These are phyloP conservation scores for Pichia cabralensis DNA, from an alignment of 805 yeast species.

Conservation along the genomic window DNA sequence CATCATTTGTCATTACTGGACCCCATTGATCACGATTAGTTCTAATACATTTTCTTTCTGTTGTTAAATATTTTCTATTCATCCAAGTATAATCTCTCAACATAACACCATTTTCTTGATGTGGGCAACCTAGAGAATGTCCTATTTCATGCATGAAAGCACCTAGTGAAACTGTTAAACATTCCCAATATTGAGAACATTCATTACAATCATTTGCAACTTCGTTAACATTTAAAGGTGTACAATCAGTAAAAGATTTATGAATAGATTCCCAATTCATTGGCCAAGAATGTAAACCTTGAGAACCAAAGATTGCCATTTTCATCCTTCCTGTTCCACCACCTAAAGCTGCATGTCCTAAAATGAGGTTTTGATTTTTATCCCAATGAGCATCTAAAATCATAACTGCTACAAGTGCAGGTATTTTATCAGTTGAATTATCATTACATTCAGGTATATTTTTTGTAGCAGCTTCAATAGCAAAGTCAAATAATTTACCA, in stretches of 20 bases:
- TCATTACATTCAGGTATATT: slow-evolving; percentile 46
- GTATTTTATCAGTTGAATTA: slow-evolving; percentile 27
- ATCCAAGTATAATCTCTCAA: slow-evolving; percentile 71
- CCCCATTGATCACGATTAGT: slow-evolving; percentile 39
- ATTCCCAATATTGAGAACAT: slow-evolving; percentile 87
- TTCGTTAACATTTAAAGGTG: slow-evolving; percentile 46
- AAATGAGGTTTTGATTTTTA: slow-evolving; percentile 40
- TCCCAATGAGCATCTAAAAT: slow-evolving; percentile 85
- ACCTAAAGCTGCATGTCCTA: slow-evolving; percentile 91
- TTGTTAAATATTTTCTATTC: slow-evolving; percentile 72
- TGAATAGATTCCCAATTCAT: slow-evolving; percentile 59
- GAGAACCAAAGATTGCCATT: slow-evolving; percentile 89
- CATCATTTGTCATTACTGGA: slow-evolving; percentile 47
- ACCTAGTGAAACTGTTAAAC: slow-evolving; percentile 75
- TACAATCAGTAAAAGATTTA: slow-evolving; percentile 63
- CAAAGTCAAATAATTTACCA: slow-evolving; percentile 73
- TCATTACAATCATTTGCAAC: slow-evolving; percentile 89
- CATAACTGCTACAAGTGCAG: slow-evolving; percentile 75
- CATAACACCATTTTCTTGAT: slow-evolving; percentile 87
- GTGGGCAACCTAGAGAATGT: slow-evolving; percentile 85
- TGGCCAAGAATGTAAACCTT: slow-evolving; percentile 92
- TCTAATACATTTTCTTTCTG: slow-evolving; percentile 50
- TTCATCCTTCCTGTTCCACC: slow-evolving; percentile 67
- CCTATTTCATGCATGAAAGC: slow-evolving; percentile 96
- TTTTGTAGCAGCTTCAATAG: slow-evolving; percentile 57